Base-by-base conservation (phyloP, 139 green algal species). In the Penium margaritaceum region DNA sequence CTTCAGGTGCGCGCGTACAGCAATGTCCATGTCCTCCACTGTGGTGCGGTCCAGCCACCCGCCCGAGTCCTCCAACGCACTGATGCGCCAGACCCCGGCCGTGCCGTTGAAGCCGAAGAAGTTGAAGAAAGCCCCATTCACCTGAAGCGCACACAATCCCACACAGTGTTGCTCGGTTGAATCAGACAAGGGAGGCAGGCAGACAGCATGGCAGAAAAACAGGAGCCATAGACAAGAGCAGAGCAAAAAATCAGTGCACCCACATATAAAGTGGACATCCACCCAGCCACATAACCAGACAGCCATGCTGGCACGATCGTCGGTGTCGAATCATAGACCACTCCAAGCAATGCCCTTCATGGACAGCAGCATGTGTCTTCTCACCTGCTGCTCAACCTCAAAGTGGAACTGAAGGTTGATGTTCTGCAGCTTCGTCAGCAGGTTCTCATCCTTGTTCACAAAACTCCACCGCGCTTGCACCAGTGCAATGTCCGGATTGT, bases 1-100 rank as follows among this genome's bases (percentile, higher is more conserved):
- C 57, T 84, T 84, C 55, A 95, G 58, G 58, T 92, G 92, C 32
- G 90, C 86, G 32, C 90, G 78, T 38, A 95, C 85, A 57, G 75
- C 86, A 6, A 95, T 82, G 78, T 95, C 90, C 73, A 80, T 80
- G 51, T 80, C 73, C 51, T 80, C 73, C 7, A 96, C 91, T 7
- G 92, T 95, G 1, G 93, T 98, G 77, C 93, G 87, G 27, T 72
- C 83, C 63, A 95, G 85, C 93, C 93, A 98, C 37, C 92, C 91
- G 43, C 93, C 93, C 5, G 89, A 87, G 51, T 90, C 86, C 51
- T 94, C 69, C 72, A 98, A 95, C 60, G 89, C 90, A 43, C 79
- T 77, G 9, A 81, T 71, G 5, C 87, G 68, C 88, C 87, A 91
- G 7, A 88, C 83, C 57, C 89, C 90, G 9, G 89, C 90, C 14